Conservation (phyloP, 169 alveolate genomes). For the Plasmodium yoelii region DNA sequence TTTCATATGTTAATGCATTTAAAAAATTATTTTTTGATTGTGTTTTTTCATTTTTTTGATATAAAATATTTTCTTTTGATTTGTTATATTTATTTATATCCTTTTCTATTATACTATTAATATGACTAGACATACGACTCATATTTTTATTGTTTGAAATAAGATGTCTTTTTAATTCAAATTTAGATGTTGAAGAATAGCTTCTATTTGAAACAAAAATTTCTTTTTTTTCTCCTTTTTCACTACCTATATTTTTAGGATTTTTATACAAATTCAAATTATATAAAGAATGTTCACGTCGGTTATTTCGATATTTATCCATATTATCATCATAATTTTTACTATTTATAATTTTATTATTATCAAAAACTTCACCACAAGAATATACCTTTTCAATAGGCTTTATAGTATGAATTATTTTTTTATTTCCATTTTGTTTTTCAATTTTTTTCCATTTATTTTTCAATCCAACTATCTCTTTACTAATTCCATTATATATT, state of each 20-base stretch:
- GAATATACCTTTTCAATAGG: not conserved
- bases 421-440: not conserved
- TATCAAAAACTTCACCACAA: not conserved
- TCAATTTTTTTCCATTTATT: too few species aligned
- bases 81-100: slow-evolving; percentile 48
- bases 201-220: slow-evolving; percentile 39
- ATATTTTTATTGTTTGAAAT: slow-evolving; percentile 42
- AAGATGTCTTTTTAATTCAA: slow-evolving; percentile 27
- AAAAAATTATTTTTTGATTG: not conserved
- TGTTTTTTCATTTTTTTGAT: not conserved
- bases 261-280: not conserved
- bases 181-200: slow-evolving; percentile 46
- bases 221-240: not conserved
- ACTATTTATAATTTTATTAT: not conserved
- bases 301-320: not conserved
- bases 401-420: not conserved
- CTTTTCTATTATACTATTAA: slow-evolving; percentile 32
- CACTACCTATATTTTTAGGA: not conserved
- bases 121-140: slow-evolving; percentile 35
- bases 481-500: too few species aligned
- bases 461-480: too few species aligned
- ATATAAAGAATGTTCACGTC: not conserved
- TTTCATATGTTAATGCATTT: not conserved
- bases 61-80: slow-evolving; percentile 23
- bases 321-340: not conserved